Base-by-base conservation (phyloP, 2,329 filamentous ascomycete genomes). In the Pseudogymnoascus sp. region DNA sequence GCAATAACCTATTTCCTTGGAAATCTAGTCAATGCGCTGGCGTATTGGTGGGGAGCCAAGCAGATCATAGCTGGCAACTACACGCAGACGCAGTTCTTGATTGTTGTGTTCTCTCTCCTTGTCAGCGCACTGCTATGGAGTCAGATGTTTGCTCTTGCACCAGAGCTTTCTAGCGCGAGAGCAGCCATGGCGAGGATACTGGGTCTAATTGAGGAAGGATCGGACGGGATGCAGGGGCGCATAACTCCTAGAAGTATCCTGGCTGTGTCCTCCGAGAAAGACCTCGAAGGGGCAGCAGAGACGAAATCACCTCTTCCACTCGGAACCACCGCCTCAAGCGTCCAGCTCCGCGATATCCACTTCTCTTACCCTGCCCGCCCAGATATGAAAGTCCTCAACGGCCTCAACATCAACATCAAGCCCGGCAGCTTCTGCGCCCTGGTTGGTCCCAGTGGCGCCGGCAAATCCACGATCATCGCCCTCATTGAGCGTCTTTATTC, bases 1-100 rank as follows among this genome's bases (percentile, higher is more conserved):
- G 82, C 84, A 6, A 75, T 85, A 15, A 78, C 83, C 13, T 82
- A 84, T 69, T 81, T 79, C 65, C 76, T 81, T 8, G 82, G 84
- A 17, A 88, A 86, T 67, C 77, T 89, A 47, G 82, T 90, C 24
- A 89, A 91, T 69, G 87, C 87, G 0, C 81, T 92, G 60, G 85
- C 87, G 1, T 91, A 90, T 73, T 92, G 87, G 86, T 92, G 88
- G 87, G 88, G 88, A 4, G 81, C 87, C 0, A 86, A 84, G 67
- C 83, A 86, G 63, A 89, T 92, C 64, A 81, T 86, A 60, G 78
- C 79, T 39, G 87, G 88, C 3, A 76, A 82, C 62, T 87, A 87
- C 66, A 79, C 73, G 1, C 82, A 83, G 44, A 83, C 84, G 29
- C 81, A 88, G 9, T 92, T 91, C 75, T 84, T 92, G 70, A 87